These are phyloP conservation scores for Pichia sporocuriosa DNA, from an alignment of 805 yeast species.

Conservation along the genomic window DNA sequence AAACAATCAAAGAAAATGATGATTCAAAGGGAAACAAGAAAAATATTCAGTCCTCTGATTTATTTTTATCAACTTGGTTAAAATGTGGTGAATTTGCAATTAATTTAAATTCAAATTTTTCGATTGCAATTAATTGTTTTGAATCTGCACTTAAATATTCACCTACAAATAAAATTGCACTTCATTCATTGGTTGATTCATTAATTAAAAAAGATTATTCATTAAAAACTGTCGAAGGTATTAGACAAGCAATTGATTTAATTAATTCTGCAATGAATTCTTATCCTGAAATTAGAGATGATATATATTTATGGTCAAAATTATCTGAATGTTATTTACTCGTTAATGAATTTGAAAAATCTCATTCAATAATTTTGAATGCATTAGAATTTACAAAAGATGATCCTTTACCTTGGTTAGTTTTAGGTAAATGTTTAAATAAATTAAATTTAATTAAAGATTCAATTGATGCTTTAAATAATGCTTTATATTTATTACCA, in stretches of 20 bases:
- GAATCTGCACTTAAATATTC: slow-evolving; percentile 38
- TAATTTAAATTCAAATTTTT: slow-evolving; percentile 31
- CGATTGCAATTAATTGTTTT: slow-evolving; percentile 37
- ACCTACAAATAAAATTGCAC: slow-evolving; percentile 34
- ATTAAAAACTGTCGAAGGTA: slow-evolving; percentile 1
- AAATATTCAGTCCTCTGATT: too few relatives aligned
- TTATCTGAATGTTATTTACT: slow-evolving; percentile 45
- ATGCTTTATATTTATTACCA: slow-evolving; percentile 38
- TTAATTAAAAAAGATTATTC: slow-evolving; percentile 5
- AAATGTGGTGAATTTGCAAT: slow-evolving; percentile 42
- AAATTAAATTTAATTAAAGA: slow-evolving; percentile 37
- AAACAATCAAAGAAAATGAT: too few relatives aligned
- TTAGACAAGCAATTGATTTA: slow-evolving; percentile 33
- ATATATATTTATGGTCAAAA: slow-evolving; percentile 39
- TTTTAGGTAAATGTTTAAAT: slow-evolving; percentile 43
- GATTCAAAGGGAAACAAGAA: too few relatives aligned
- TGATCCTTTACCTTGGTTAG: slow-evolving; percentile 40
- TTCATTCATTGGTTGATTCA: slow-evolving; percentile 38
- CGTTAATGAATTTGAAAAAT: slow-evolving; percentile 43
- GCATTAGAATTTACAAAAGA: slow-evolving; percentile 19
- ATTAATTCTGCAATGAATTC: slow-evolving; percentile 34
- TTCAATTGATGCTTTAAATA: slow-evolving; percentile 42
- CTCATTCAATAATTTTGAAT: slow-evolving; percentile 31
- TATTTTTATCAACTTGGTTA: slow-evolving; percentile 34
- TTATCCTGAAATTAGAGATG: slow-evolving; percentile 34